Base-by-base conservation (phyloP, 371 early-diverging fungal species). In the Umbelopsis sp. region DNA sequence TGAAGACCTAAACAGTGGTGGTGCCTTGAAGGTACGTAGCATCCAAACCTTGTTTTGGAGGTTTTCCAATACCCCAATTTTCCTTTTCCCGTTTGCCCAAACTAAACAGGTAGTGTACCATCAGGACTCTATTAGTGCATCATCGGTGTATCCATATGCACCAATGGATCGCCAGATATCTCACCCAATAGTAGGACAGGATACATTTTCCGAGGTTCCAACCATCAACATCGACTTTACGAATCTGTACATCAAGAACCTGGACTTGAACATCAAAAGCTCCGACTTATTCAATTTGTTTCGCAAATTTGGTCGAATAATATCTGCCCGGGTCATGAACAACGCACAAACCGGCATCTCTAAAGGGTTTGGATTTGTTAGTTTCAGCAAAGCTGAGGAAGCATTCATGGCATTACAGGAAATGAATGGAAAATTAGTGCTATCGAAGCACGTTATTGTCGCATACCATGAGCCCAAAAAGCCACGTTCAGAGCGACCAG, bases 211-310 rank as follows among this genome's bases (percentile, higher is more conserved):
- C 16, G 66, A 48, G 22, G 24, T 29, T 16, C 66, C 18, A 12
- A 20, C 70, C 1, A 44, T 32, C 20, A 50, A 51, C 7, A 65
- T 79, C 12, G 83, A 83, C 52, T 78, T 70, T 57, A 79, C 77
- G 48, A 86, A 86, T 48, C 73, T 86, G 0, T 86, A 84, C 57
- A 83, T 86, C 68, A 86, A 86, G 67, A 86, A 86, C 46, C 72
- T 86, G 2, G 86, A 86, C 64, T 63, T 80, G 24, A 74, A 76
- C 50, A 77, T 86, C 16, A 76, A 76, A 46, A 86, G 83, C 46
- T 73, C 71, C 1, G 82, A 84, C 63, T 71, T 86, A 4, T 82
- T 80, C 63, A 77, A 73, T 16, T 66, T 80, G 16, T 86, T 86
- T 66, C 76, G 80, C 50, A 66, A 67, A 65, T 86, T 72, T 73